Base-by-base conservation (phyloP, 192 early-diverging fungal genomes). In the Umbelopsis sp. region DNA sequence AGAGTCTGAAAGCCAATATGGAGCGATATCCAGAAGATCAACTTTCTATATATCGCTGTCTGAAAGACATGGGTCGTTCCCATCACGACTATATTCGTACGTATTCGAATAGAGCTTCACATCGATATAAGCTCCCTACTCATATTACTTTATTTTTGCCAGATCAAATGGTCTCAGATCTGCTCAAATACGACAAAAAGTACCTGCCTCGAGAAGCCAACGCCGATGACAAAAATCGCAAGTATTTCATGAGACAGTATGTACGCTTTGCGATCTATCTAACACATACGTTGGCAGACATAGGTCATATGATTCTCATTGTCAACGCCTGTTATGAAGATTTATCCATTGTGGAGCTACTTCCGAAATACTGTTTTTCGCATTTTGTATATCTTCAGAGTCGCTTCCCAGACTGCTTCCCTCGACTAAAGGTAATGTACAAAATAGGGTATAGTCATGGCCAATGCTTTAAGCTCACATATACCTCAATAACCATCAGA, bases 381-480 rank as follows among this genome's bases (percentile, higher is more conserved):
- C 93, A 96, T 73, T 85, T 91, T 35, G 81, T 85, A 12, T 97
- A 95, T 67, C 77, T 94, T 7, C 71, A 83, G 18, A 86, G 89
- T 76, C 92, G 89, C 76, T 94, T 87, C 65, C 85, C 88, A 6
- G 70, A 80, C 13, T 90, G 90, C 66, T 89, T 93, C 55, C 91
- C 90, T 8, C 83, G 86, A 33, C 53, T 85, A 30, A 70, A 79
- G 18, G 84, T 86, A 78, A 2, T 11, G 13, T 18, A 21, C 48
- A 33, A 35, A 7, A 61, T 13, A 10, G 13, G 16, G 11, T 0
- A 61, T 18, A 33, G 16, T 3, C 5, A 27, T 16, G 30, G 13
- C 35, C 10, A 27, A 8, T 16, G 33, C 12, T 4, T 58, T 30
- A 13, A 37, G 37, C 30, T 35, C 15, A 4, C 9, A 13, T 13